Conservation (phyloP, 169 alveolate species). For the Plasmodium vivax region DNA sequence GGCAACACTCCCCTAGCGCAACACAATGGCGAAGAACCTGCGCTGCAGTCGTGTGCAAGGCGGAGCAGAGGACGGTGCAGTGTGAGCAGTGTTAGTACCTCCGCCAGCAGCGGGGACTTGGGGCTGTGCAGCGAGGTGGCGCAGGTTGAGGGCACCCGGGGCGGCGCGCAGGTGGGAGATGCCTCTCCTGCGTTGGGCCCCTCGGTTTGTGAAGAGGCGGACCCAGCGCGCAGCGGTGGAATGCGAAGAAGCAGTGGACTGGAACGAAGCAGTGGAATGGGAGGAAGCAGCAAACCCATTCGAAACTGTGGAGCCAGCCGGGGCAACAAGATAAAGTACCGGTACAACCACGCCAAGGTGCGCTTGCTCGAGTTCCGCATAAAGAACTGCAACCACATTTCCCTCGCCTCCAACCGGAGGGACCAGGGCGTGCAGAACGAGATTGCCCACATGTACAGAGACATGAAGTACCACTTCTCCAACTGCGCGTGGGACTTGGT, state of each 20-base stretch:
- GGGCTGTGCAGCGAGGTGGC: background rate
- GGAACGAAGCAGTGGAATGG: too few species aligned
- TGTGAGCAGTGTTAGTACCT: background rate
- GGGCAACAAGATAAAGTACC: slow-evolving; percentile 17
- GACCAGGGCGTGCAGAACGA: slow-evolving; percentile 32
- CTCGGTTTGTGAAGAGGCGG: background rate
- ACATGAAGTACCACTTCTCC: slow-evolving; percentile 30
- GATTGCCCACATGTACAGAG: slow-evolving; percentile 65
- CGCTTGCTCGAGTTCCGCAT: slow-evolving; percentile 41
- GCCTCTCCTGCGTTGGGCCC: background rate
- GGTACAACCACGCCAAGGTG: slow-evolving; percentile 29
- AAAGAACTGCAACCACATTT: slow-evolving; percentile 64
- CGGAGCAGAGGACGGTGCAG: background rate
- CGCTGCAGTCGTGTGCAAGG: background rate
- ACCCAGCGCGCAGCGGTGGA: background rate
- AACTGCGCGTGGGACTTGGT: slow-evolving; percentile 72
- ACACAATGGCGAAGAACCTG: background rate
- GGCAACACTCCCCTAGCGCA: background rate
- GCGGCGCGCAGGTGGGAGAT: background rate
- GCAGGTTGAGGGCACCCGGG: too few species aligned
- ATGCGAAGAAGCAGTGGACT: too few species aligned
- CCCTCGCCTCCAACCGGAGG: slow-evolving; percentile 50
- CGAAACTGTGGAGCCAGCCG: background rate
- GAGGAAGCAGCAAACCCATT: background rate
- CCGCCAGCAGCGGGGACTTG: background rate